phyloP scores from a whole-genome alignment of 192 early-diverging fungal genomes.

The Backusella liffmaniae region DNA sequence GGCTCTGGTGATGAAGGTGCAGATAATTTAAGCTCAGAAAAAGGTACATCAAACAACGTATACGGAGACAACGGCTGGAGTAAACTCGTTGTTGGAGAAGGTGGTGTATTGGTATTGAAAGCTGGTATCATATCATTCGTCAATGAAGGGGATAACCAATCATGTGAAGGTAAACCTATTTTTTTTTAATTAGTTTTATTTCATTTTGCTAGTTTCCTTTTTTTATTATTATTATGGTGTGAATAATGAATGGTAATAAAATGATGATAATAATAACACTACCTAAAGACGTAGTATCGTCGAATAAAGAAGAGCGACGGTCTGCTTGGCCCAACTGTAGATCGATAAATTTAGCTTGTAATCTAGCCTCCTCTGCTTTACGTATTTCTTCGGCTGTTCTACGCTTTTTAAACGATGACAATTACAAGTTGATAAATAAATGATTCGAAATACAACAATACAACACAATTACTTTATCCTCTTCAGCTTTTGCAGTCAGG shows the following conservation, averaged over 20 bases:
- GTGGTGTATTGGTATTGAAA: slow-evolving; percentile 10
- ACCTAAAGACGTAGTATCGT: slow-evolving; percentile 11
- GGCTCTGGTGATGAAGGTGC: slow-evolving; percentile 26
- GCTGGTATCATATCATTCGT: not conserved
- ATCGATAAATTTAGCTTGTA: slow-evolving; percentile 31
- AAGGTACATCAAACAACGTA: slow-evolving; percentile 25
- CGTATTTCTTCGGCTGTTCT: slow-evolving; percentile 33
- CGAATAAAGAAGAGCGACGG: slow-evolving; percentile 9
- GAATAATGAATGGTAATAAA: not conserved
- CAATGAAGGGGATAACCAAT: slow-evolving; percentile 9
- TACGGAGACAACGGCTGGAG: slow-evolving; percentile 20
- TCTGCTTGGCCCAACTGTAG: slow-evolving; percentile 6
- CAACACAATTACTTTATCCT: slow-evolving; percentile 26
- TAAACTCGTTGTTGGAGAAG: slow-evolving; percentile 7
- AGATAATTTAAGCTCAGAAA: slow-evolving; percentile 23
- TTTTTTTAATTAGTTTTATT: slow-evolving; percentile 7
- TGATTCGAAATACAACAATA: not conserved
- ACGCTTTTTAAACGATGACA: slow-evolving; percentile 16
- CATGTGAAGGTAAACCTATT: slow-evolving; percentile 9
- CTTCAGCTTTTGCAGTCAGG: slow-evolving; percentile 28
- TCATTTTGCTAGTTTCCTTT: not conserved
- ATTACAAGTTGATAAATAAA: not conserved
- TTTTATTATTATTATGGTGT: not conserved
- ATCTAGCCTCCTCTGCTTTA: slow-evolving; percentile 28
- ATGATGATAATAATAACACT: not conserved